Evolutionary conservation across 2,329 filamentous ascomycete species (phyloP).

Genomic region (Zopfia rhizophila): DNA sequence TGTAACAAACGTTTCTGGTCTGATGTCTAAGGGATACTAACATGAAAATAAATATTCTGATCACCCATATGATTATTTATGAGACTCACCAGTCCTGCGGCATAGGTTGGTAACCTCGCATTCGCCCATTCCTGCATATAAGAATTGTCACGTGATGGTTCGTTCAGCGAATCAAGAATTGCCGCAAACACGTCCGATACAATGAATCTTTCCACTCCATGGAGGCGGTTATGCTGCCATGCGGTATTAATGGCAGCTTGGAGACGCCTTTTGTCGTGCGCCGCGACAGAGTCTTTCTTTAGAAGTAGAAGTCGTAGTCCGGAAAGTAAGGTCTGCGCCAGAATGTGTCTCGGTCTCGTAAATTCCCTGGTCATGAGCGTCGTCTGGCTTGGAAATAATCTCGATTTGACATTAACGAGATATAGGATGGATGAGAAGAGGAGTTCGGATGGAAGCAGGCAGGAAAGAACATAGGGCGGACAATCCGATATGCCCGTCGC

Average conservation of each 20-base stretch:
- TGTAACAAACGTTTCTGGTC: conserved; percentile 37
- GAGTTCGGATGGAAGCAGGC: conserved; percentile 42
- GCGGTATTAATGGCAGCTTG: conserved; percentile 44
- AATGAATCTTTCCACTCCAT: conserved; percentile 44
- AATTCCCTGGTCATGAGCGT: conserved; percentile 37
- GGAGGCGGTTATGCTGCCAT: conserved; percentile 46
- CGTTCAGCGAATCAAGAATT: conserved; percentile 38
- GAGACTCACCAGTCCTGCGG: conserved; percentile 40
- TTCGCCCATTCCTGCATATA: conserved; percentile 33
- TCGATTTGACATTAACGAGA: conserved; percentile 43
- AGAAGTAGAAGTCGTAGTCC: conserved; percentile 48
- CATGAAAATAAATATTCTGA: conserved; percentile 14
- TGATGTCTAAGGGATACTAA: conserved; percentile 48
- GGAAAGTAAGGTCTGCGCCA: conserved; percentile 42
- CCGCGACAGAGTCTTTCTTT: conserved; percentile 35
- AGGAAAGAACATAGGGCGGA: conserved; percentile 41
- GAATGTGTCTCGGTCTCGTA: conserved; percentile 28
- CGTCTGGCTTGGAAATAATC: conserved; percentile 40
- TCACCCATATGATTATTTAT: background rate
- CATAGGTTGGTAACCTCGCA: conserved; percentile 39
- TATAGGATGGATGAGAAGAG: conserved; percentile 50
- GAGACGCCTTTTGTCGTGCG: conserved; percentile 41
- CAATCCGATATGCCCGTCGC: conserved; percentile 37
- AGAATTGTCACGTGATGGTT: conserved; percentile 23
- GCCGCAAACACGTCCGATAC: conserved; percentile 43